Conservation (phyloP, 768 basidiomycete genomes). For the Pulveroboletus frians region DNA sequence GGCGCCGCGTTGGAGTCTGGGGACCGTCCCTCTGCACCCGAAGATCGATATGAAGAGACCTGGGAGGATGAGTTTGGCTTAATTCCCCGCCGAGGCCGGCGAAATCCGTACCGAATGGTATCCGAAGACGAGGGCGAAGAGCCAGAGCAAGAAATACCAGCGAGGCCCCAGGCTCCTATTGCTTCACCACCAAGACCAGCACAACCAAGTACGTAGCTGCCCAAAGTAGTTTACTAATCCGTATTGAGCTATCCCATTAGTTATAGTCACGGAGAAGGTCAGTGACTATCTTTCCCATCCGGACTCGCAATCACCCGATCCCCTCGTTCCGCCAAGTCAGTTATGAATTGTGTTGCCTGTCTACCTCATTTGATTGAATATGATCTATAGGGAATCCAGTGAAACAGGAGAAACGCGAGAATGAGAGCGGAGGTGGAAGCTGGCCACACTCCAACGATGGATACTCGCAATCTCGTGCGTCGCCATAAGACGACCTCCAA, state of each 20-base stretch:
- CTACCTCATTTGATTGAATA: not conserved
- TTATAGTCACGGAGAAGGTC: slow-evolving; percentile 2
- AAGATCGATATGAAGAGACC: not conserved
- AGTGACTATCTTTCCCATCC: not conserved
- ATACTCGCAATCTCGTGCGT: slow-evolving; percentile 11
- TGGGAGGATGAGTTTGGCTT: slow-evolving; percentile 7
- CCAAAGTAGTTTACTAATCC: not conserved
- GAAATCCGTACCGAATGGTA: slow-evolving; percentile 4
- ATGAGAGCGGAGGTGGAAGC: not conserved
- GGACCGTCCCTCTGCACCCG: not conserved
- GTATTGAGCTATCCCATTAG: not conserved
- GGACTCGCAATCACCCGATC: not conserved
- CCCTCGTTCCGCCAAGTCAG: slow-evolving; percentile 4
- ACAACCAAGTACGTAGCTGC: slow-evolving; percentile 1
- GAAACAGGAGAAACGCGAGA: slow-evolving; percentile 16
- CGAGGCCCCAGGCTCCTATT: not conserved
- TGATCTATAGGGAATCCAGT: slow-evolving; percentile 8
- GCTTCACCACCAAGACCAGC: slow-evolving; percentile 5
- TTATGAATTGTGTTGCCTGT: not conserved
- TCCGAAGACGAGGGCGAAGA: slow-evolving; percentile 8
- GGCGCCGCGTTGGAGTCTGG: slow-evolving; percentile 4
- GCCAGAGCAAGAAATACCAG: slow-evolving; percentile 1
- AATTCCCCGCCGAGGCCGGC: not conserved
- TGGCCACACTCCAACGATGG: not conserved
- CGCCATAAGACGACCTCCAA: not conserved